Percentiles rank a stretch among this genome's conserved stretches.
phyloP scores from a whole-genome alignment of 2,329 filamentous ascomycete species.

The Diaporthe sp. region DNA sequence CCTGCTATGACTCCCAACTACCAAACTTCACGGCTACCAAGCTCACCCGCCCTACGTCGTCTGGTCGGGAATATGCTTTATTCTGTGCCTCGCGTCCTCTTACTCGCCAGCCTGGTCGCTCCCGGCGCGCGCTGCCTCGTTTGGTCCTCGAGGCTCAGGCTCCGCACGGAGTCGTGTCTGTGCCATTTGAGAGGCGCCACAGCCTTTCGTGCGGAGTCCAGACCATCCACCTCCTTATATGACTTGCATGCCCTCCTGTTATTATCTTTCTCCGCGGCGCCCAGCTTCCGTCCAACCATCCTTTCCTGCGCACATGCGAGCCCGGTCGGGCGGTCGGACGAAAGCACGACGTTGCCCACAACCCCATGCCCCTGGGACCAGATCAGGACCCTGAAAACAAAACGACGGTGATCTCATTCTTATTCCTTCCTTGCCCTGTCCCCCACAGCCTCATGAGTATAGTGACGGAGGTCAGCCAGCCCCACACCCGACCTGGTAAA shows the following conservation, averaged over 20 bases:
- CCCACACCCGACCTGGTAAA: not conserved
- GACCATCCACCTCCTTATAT: not conserved
- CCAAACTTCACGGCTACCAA: not conserved
- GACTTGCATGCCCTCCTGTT: not conserved
- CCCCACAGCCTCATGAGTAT: not conserved
- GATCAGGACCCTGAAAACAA: not conserved
- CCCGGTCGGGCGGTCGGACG: not conserved
- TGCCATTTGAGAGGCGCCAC: not conserved
- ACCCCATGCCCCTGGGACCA: not conserved
- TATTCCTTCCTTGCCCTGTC: not conserved
- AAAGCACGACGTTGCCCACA: not conserved
- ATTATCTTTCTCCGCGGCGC: not conserved
- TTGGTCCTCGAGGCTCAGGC: not conserved
- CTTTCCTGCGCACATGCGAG: not conserved
- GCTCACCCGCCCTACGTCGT: not conserved
- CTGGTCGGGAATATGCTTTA: not conserved
- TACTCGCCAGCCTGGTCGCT: not conserved
- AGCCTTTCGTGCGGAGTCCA: not conserved
- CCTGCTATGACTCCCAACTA: not conserved
- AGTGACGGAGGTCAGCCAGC: not conserved
- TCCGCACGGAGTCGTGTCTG: conserved; percentile 17
- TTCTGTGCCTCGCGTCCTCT: not conserved
- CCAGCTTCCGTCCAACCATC: not conserved
- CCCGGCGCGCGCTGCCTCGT: conserved; percentile 16
- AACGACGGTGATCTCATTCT: not conserved